Evolutionary conservation across 2,329 filamentous ascomycete species (phyloP).

Genomic region (Fusarium verticillioides): DNA sequence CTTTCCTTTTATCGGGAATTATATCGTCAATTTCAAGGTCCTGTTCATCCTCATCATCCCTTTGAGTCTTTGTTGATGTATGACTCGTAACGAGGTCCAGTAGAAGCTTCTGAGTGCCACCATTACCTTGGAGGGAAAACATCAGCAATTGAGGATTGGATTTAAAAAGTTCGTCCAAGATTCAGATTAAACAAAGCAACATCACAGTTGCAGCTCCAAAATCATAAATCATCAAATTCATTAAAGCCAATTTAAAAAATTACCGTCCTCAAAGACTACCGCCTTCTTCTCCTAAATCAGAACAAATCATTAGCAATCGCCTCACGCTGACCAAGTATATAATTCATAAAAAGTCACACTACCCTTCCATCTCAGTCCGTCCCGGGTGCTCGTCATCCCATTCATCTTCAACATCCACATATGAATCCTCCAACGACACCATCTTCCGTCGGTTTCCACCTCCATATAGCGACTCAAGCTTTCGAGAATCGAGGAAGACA

Average conservation of each 20-base stretch:
- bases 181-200: too few relatives aligned
- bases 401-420: conserved; percentile 35
- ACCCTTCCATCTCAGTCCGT: conserved; percentile 34
- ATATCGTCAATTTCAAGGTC: too few relatives aligned
- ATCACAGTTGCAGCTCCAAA: too few relatives aligned
- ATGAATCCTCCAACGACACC: conserved; percentile 16
- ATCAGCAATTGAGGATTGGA: too few relatives aligned
- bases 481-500: conserved; percentile 25
- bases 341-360: background rate
- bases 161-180: too few relatives aligned
- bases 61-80: too few relatives aligned
- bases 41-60: too few relatives aligned
- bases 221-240: background rate
- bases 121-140: too few relatives aligned
- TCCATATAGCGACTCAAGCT: conserved; percentile 21
- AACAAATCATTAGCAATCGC: background rate
- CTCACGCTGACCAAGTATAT: background rate
- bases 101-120: too few relatives aligned
- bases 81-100: too few relatives aligned
- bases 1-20: too few relatives aligned
- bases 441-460: conserved; percentile 2
- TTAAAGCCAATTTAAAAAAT: background rate
- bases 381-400: conserved; percentile 30
- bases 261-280: background rate
- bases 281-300: background rate